Evolutionary conservation across 139 green algal genomes (phyloP), one percentile per base, ranked within the genome.

Genomic region (Tetraselmis striata): DNA sequence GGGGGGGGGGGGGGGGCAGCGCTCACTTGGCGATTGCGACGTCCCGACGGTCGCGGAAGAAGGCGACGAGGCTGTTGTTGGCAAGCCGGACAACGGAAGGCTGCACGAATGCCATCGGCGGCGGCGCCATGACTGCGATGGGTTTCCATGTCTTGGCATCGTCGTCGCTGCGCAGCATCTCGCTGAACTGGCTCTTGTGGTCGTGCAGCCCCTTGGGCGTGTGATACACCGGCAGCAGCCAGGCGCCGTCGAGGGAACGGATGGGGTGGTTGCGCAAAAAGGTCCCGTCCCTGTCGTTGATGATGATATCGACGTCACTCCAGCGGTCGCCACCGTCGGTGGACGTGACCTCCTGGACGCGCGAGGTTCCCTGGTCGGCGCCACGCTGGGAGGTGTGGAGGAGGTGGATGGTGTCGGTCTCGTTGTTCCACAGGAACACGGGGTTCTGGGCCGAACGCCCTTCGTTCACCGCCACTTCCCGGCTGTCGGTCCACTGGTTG

Each of bases 171-270:
- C 32, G 29, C 45, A 67, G 5, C 45, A 67, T 67, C 45, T 67
- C 45, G 45, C 11, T 25, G 45, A 25, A 67, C 45, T 67, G 45
- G 45, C 45, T 67, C 11, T 5, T 18, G 45, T 67, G 45, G 18
- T 67, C 45, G 11, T 18, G 18, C 11, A 67, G 45, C 5, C 45
- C 77, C 27, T 59, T 59, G 28, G 77, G 77, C 2, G 77, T 80
- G 77, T 80, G 32, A 32, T 80, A 80, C 28, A 80, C 77, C 29
- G 77, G 77, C 5, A 80, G 77, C 2, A 80, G 77, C 77, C 77
- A 80, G 45, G 45, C 45, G 45, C 45, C 45, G 45, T 67, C 45
- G 45, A 67, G 45, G 45, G 45, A 67, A 18, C 45, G 45, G 45
- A 67, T 67, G 45, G 45, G 45, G 45, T 67, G 45, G 45, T 67